Evolutionary conservation across 2,329 filamentous ascomycete species (phyloP), one percentile per base, ranked within the genome.

Genomic region (Paraphaeosphaeria sporulosa): DNA sequence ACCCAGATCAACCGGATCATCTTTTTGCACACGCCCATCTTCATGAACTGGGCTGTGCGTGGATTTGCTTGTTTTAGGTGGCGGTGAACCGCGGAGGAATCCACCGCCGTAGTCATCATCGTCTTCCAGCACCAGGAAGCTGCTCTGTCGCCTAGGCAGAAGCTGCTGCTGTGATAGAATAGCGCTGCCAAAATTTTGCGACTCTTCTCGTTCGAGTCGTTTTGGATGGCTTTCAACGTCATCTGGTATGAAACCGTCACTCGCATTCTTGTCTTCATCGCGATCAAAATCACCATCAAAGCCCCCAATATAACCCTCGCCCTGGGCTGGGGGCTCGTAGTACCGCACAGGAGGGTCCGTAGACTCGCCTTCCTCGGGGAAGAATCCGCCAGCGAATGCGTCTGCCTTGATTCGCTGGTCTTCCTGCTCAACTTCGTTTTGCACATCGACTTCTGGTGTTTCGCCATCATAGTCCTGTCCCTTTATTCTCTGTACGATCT

Each of bases 401-500:
- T 71, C 59, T 40, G 72, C 72, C 0, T 62, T 62, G 1, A 75
- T 51, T 7, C 66, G 62, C 64, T 72, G 67, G 52, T 74, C 72
- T 43, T 71, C 64, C 21, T 64, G 64, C 10, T 69, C 70, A 10
- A 77, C 75, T n/a, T 70, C 70, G 9, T 65, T 68, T 43, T 77
- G 71, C 1, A 78, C 65, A 59, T 75, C 64, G 10, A 73, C 58
- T 9, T 55, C 58, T 0, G 68, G 70, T 0, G 70, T 74, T 8
- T 59, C 70, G 30, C 76, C 71, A 3, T 72, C 75, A 56, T 75
- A 71, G 27, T 74, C 74, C n/a, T 77, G 77, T 12, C 79, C 85
- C 75, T 89, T 90, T 38, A 96, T 88, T 60, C 90, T 84, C 74
- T 94, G 87, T 32, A 88, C 84, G 44, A 97, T 92, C 47, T 86